A percentile compares a stretch with the other conserved stretches of the same genome.
These are phyloP conservation scores for Mortierella sp. DNA, from an alignment of 371 early-diverging fungal species.

Conservation along the genomic window DNA sequence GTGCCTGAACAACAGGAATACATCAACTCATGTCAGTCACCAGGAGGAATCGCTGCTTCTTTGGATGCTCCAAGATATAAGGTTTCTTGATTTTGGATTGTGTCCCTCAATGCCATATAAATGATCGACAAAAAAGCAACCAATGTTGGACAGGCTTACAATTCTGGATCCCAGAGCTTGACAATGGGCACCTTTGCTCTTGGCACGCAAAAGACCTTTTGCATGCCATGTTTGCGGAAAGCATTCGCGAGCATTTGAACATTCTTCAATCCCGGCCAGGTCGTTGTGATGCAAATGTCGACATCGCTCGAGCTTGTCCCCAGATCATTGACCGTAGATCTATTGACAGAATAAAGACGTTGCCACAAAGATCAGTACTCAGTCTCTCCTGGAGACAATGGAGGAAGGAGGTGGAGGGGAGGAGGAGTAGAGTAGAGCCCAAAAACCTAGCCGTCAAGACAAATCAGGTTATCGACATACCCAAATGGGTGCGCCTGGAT, in stretches of 20 bases:
- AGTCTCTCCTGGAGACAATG: no score
- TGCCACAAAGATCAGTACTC: neutral
- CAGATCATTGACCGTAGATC: slow-evolving; percentile 68
- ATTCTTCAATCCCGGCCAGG: slow-evolving; percentile 60
- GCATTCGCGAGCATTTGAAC: slow-evolving; percentile 57
- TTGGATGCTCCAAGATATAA: no score
- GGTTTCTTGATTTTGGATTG: no score
- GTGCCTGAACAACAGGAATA: slow-evolving; percentile 24
- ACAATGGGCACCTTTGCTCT: slow-evolving; percentile 76
- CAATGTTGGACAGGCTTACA: slow-evolving; percentile 56
- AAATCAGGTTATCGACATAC: slow-evolving; percentile 32
- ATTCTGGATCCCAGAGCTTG: slow-evolving; percentile 65
- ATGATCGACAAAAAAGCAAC: neutral
- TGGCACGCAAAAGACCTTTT: slow-evolving; percentile 62
- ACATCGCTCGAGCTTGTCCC: slow-evolving; percentile 68
- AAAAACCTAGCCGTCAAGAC: slow-evolving; percentile 3
- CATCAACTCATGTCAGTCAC: no score
- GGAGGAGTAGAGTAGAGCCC: neutral
- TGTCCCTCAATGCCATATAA: no score
- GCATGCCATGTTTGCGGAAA: slow-evolving; percentile 64
- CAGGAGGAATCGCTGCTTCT: no score
- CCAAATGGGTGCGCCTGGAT: slow-evolving; percentile 53
- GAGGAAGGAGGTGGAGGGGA: neutral
- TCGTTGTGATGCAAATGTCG: slow-evolving; percentile 68
- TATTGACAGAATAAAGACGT: slow-evolving; percentile 17